Evolutionary conservation across 2,329 filamentous ascomycete genomes (phyloP).

Genomic region (Botrytis aclada): DNA sequence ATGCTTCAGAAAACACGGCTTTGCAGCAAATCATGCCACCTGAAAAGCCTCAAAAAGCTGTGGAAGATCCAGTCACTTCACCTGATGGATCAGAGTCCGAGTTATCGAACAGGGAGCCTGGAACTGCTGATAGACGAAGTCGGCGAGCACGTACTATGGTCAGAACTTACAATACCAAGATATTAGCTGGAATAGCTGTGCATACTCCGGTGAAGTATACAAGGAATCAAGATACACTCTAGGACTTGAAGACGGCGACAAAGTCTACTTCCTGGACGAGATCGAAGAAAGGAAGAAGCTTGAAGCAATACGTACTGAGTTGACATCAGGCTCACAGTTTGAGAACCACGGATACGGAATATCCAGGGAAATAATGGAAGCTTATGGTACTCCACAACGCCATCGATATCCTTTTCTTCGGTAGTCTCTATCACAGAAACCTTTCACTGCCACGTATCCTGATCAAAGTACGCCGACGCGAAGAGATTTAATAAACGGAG

Average conservation of each 20-base stretch:
- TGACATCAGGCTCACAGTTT: not conserved
- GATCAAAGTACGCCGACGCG: accelerated
- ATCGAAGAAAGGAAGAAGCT: not conserved
- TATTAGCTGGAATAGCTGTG: not conserved
- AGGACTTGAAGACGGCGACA: not conserved
- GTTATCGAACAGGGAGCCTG: not conserved
- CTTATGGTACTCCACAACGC: not conserved
- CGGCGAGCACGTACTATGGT: not conserved
- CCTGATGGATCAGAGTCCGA: not conserved
- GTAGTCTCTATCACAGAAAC: not conserved
- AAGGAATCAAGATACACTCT: not conserved
- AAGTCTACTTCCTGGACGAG: not conserved
- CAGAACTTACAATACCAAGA: not conserved
- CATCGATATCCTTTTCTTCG: not conserved
- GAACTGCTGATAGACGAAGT: not conserved
- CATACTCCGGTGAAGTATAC: not conserved
- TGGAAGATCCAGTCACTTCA: not conserved
- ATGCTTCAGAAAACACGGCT: not conserved
- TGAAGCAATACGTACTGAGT: not conserved
- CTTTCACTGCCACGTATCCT: not conserved
- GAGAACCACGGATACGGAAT: not conserved
- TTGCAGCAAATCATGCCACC: not conserved
- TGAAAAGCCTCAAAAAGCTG: not conserved
- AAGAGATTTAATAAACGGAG: not conserved
- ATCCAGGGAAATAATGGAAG: not conserved